Evolutionary conservation across 345 rosid genomes (phyloP).

Genomic region (Brassica nigra): DNA sequence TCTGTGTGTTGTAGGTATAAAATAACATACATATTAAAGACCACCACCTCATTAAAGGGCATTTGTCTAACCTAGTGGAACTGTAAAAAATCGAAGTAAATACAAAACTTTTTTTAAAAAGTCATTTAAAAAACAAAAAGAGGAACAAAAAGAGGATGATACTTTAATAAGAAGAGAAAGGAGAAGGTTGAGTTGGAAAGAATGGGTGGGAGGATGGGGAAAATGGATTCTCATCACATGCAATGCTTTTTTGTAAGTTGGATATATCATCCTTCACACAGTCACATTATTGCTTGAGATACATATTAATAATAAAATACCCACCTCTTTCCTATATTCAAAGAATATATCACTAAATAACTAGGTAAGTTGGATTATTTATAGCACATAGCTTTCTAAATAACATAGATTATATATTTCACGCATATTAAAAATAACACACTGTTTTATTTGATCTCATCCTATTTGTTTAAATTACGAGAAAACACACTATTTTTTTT

Average conservation of each 20-base stretch:
- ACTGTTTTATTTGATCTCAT: neutral
- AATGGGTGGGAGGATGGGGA: constrained; percentile 48
- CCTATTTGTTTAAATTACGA: neutral
- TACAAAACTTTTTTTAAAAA: constrained; percentile 9
- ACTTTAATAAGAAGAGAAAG: constrained; percentile 38
- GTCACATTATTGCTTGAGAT: constrained; percentile 10
- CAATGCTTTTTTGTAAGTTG: constrained; percentile 25
- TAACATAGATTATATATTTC: neutral
- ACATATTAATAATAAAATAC: neutral
- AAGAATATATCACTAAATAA: neutral
- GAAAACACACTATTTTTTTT: neutral
- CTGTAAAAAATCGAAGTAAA: constrained; percentile 35
- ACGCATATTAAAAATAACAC: neutral
- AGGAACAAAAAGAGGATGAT: constrained; percentile 39
- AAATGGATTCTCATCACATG: constrained; percentile 47
- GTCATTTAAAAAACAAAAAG: neutral
- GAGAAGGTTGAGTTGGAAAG: constrained; percentile 43
- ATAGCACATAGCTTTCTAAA: neutral
- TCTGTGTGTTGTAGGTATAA: constrained; percentile 32
- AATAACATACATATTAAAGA: constrained; percentile 24
- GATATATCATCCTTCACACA: constrained; percentile 23
- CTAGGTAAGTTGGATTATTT: neutral
- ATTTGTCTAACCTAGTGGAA: constrained; percentile 41
- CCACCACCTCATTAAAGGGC: constrained; percentile 36
- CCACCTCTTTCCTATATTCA: constrained; percentile 5